These are phyloP conservation scores for Thielaviopsis populi DNA, from an alignment of 2,329 filamentous ascomycete species.

Conservation along the genomic window DNA sequence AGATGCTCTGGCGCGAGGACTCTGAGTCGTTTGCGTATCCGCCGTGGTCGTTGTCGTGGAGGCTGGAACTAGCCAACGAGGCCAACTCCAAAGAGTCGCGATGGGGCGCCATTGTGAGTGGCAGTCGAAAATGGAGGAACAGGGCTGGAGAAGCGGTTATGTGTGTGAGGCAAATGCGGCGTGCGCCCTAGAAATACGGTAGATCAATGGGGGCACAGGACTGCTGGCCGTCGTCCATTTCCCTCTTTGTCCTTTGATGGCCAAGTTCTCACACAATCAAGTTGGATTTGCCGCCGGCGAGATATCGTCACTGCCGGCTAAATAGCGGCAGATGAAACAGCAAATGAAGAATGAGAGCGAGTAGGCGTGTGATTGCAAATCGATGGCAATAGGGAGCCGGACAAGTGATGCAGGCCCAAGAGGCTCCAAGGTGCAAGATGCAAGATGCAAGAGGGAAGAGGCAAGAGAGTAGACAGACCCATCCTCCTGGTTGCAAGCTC, in stretches of 20 bases:
- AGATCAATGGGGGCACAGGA: background rate
- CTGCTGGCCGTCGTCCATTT: background rate
- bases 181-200: background rate
- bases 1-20: conserved; percentile 71
- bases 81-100: conserved; percentile 95
- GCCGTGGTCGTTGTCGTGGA: conserved; percentile 28
- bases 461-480: background rate
- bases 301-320: background rate
- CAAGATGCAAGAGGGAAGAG: too few species aligned
- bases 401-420: background rate
- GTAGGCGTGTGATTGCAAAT: background rate
- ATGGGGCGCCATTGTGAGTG: conserved; percentile 24
- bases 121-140: conserved; percentile 19
- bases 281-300: background rate
- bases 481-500: background rate
- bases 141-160: background rate
- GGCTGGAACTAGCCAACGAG: conserved; percentile 74
- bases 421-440: background rate
- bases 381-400: background rate
- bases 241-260: background rate
- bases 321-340: background rate
- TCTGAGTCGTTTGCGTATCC: conserved; percentile 32
- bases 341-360: background rate
- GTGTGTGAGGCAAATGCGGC: background rate
- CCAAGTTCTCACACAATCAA: background rate